Evolutionary conservation across 1,284 basidiomycete species (phyloP), one percentile per base, ranked within the genome.

Genomic region (Naganishia sp.): DNA sequence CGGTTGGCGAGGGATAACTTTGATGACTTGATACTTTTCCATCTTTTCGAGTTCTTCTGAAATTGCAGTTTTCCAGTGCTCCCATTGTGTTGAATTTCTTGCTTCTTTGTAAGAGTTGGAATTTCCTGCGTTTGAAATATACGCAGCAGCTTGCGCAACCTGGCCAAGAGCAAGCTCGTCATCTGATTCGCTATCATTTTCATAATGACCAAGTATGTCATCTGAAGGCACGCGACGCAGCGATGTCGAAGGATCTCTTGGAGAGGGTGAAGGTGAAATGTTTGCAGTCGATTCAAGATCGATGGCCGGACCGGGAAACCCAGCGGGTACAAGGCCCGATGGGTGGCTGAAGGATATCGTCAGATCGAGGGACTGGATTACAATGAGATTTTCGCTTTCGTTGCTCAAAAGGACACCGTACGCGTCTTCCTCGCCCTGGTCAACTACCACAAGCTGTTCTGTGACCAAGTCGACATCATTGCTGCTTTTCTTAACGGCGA

Each of bases 281-380:
- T 6, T 46, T 46, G 44, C 15, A 46, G 15, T 46, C 44, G 15
- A 21, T 46, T 21, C 44, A 46, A 36, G 36, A 36, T 36, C 36
- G 36, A 36, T 10, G 36, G 36, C 36, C 10, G 6, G 10, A 36
- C 36, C 10, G 36, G 36, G 10, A 5, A 6, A 6, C 36, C 46
- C 6, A 6, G 6, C 15, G 61, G 42, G 28, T 79, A 75, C 70
- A 83, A 75, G 65, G 74, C 70, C 10, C 53, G 74, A 9, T 57
- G 73, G 16, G 71, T 74, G 13, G 75, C 75, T 6, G 68, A 70
- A 49, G 74, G 74, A 2, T 73, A 59, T 55, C 63, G 63, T 5
- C 81, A 82, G 63, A 66, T 77, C 1, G 76, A 72, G 31, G 81
- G 83, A 0, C 56, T 75, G n/a, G 80, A 84, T 66, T 83, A 78